Evolutionary conservation across 192 early-diverging fungal species (phyloP).

Genomic region (Linnemannia schmuckeri): DNA sequence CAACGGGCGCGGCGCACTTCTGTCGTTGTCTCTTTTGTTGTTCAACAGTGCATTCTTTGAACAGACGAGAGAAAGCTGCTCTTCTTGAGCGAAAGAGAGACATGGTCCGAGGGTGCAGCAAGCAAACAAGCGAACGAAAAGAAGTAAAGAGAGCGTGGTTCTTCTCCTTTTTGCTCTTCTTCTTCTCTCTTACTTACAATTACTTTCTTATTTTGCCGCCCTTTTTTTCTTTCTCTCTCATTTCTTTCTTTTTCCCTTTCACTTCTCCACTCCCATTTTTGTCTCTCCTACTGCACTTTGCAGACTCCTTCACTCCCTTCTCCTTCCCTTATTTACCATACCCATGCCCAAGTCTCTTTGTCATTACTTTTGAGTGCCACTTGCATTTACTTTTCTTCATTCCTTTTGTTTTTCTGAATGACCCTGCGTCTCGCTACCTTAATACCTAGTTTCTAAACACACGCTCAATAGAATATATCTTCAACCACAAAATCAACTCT

Average conservation of each 20-base stretch:
- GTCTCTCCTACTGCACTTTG: background rate
- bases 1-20: background rate
- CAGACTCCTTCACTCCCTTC: background rate
- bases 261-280: background rate
- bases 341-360: background rate
- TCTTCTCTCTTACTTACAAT: background rate
- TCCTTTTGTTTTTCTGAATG: slow-evolving; percentile 1
- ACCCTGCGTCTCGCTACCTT: background rate
- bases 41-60: background rate
- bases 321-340: background rate
- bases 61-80: background rate
- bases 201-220: background rate
- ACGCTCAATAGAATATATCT: background rate
- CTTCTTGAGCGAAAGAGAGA: background rate
- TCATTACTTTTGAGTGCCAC: background rate
- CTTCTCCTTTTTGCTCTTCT: background rate
- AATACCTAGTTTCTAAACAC: background rate
- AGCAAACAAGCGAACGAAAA: background rate
- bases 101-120: background rate
- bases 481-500: background rate
- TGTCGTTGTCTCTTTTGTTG: too few species aligned
- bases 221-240: background rate
- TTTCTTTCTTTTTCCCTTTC: background rate
- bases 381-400: slow-evolving; percentile 13
- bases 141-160: background rate